phyloP scores from a whole-genome alignment of 257 asterid genomes.

The Scutellaria minor region DNA sequence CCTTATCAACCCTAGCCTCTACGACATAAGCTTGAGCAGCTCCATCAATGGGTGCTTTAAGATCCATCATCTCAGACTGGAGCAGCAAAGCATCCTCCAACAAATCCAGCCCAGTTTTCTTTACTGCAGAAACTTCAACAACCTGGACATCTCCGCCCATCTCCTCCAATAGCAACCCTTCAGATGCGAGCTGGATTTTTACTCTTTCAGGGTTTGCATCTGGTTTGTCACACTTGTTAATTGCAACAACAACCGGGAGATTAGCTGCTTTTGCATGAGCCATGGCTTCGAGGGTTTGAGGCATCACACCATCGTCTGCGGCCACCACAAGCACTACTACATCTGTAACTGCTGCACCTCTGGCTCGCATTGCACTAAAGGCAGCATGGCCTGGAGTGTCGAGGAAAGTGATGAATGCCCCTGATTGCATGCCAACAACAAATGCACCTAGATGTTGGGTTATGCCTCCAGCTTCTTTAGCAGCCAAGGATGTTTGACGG shows the following conservation, averaged over 20 bases:
- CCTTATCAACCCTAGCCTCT: slow-evolving; percentile 94
- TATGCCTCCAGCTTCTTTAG: slow-evolving; percentile 98
- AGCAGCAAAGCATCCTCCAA: slow-evolving; percentile 93
- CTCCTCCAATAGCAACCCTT: slow-evolving; percentile 86
- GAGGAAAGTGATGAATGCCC: slow-evolving; percentile 85
- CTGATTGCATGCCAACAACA: slow-evolving; percentile 94
- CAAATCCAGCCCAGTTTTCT: slow-evolving; percentile 68
- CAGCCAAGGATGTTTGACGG: slow-evolving; percentile 86
- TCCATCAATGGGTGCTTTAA: slow-evolving; percentile 84
- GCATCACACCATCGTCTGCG: slow-evolving; percentile 99
- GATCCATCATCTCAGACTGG: slow-evolving; percentile 93
- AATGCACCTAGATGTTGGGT: slow-evolving; percentile 97
- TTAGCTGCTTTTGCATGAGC: slow-evolving; percentile 84
- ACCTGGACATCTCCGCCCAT: slow-evolving; percentile 98
- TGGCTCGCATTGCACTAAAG: slow-evolving; percentile 95
- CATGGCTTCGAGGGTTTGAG: slow-evolving; percentile 97
- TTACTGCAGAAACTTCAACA: slow-evolving; percentile 90
- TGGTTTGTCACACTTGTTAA: slow-evolving; percentile 88
- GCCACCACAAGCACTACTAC: slow-evolving; percentile 96
- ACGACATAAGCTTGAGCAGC: slow-evolving; percentile 98
- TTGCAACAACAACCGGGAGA: slow-evolving; percentile 87
- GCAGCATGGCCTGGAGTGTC: slow-evolving; percentile 99
- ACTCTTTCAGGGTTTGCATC: slow-evolving; percentile 88
- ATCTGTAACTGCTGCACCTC: slow-evolving; percentile 98
- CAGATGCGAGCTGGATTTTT: slow-evolving; percentile 77